These are phyloP conservation scores for Nematodospora anomalae DNA, from an alignment of 1,139 yeast species.

Conservation along the genomic window DNA sequence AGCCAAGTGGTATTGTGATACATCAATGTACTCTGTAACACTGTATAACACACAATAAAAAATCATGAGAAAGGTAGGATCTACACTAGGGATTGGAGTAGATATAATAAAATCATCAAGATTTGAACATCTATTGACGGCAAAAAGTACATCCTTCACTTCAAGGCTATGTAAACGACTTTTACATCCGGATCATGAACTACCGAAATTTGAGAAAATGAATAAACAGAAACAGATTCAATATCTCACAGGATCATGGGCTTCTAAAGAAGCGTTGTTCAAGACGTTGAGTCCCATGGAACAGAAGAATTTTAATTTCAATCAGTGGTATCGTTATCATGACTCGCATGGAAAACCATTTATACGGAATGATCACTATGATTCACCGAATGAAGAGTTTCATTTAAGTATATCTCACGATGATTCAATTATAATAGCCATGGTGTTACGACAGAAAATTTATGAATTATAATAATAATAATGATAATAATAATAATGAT, in stretches of 20 bases:
- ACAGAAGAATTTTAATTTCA: slow-evolving; percentile 56
- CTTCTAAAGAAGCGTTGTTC: slow-evolving; percentile 72
- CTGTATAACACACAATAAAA: too few species aligned
- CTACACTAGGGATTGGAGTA: slow-evolving; percentile 56
- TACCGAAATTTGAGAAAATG: slow-evolving; percentile 32
- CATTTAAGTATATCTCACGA: slow-evolving; percentile 66
- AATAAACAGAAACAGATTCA: slow-evolving; percentile 14
- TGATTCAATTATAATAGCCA: slow-evolving; percentile 51
- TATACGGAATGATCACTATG: slow-evolving; percentile 33
- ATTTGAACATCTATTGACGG: slow-evolving; percentile 42
- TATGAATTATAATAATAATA: slow-evolving; percentile 4
- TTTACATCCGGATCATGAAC: slow-evolving; percentile 50
- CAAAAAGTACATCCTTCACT: slow-evolving; percentile 26
- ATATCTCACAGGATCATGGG: slow-evolving; percentile 65
- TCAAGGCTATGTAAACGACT: slow-evolving; percentile 48
- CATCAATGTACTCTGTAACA: too few species aligned
- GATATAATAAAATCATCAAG: slow-evolving; percentile 58
- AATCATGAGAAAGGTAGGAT: slow-evolving; percentile 15
- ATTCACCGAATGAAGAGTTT: slow-evolving; percentile 44
- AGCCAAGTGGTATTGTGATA: background rate
- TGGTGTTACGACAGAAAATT: slow-evolving; percentile 45
- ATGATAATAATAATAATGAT: background rate
- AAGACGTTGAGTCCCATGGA: slow-evolving; percentile 53
- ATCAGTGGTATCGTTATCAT: slow-evolving; percentile 57
- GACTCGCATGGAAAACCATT: slow-evolving; percentile 41